phyloP scores from a whole-genome alignment of 768 basidiomycete species.

The Tubosaeta sp. region DNA sequence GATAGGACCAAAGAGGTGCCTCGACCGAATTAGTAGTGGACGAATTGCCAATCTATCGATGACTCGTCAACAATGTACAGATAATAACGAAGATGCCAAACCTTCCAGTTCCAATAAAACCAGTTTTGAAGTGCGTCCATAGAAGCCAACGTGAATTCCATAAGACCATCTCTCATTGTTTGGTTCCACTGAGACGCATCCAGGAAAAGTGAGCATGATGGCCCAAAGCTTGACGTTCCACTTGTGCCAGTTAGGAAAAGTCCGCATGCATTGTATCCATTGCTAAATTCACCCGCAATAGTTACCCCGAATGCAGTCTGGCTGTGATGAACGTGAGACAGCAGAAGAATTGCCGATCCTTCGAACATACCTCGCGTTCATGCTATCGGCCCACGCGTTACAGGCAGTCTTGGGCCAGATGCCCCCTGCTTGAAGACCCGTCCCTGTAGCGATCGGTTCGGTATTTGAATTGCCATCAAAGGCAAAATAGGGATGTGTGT shows the following conservation, averaged over 20 bases:
- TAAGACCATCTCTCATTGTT: slow-evolving; percentile 48
- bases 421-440: slow-evolving; percentile 36
- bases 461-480: slow-evolving; percentile 41
- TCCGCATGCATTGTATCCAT: slow-evolving; percentile 64
- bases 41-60: slow-evolving; percentile 51
- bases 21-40: slow-evolving; percentile 44
- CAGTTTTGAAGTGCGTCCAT: slow-evolving; percentile 68
- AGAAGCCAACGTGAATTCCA: slow-evolving; percentile 46
- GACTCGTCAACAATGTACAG: neutral
- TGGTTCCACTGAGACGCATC: slow-evolving; percentile 52
- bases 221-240: slow-evolving; percentile 23
- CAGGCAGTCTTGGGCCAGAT: slow-evolving; percentile 52
- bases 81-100: slow-evolving; percentile 11
- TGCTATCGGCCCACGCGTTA: slow-evolving; percentile 50
- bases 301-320: slow-evolving; percentile 62
- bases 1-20: slow-evolving; percentile 66
- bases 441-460: slow-evolving; percentile 32
- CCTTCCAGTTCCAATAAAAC: slow-evolving; percentile 84
- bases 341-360: neutral
- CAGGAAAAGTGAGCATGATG: slow-evolving; percentile 39
- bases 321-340: slow-evolving; percentile 23
- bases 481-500: slow-evolving; percentile 67
- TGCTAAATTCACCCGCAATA: slow-evolving; percentile 73
- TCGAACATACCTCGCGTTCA: slow-evolving; percentile 40
- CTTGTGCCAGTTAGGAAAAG: slow-evolving; percentile 40